phyloP scores from a whole-genome alignment of 495 filamentous ascomycete genomes.

The Talaromyces proteolyticus region DNA sequence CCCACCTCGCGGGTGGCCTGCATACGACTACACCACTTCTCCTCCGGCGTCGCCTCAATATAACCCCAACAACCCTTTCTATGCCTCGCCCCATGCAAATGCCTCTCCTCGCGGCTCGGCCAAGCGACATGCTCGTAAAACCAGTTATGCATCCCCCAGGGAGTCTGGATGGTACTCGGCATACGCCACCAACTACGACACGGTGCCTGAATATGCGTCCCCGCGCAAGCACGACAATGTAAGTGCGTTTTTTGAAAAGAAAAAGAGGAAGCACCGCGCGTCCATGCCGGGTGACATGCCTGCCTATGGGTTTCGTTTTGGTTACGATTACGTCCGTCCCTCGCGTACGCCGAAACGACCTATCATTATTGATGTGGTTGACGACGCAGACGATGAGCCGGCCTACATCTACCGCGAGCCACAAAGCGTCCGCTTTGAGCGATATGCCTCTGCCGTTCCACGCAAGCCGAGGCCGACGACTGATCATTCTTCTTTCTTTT shows the following conservation, averaged over 20 bases:
- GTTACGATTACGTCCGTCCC: constrained; percentile 27
- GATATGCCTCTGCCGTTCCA: constrained; percentile 18
- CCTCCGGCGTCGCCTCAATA: constrained; percentile 47
- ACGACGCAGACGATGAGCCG: constrained; percentile 45
- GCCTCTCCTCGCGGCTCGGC: constrained; percentile 30
- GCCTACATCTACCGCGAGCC: constrained; percentile 25
- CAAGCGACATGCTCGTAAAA: constrained; percentile 40
- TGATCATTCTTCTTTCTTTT: constrained; percentile 48
- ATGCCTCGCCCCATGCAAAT: constrained; percentile 35
- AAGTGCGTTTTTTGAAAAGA: constrained; percentile 47
- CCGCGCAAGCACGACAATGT: constrained; percentile 51
- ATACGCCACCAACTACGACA: constrained; percentile 35
- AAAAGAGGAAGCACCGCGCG: constrained; percentile 26
- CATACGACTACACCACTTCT: constrained; percentile 44
- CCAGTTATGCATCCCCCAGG: constrained; percentile 38
- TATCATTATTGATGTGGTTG: constrained; percentile 50
- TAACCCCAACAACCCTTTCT: constrained; percentile 27
- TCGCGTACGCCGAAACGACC: constrained; percentile 43
- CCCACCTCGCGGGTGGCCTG: constrained; percentile 42
- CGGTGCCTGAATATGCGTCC: constrained; percentile 43
- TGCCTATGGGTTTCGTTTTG: constrained; percentile 22
- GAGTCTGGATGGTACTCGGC: constrained; percentile 35
- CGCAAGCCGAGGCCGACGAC: constrained; percentile 45
- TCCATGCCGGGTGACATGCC: constrained; percentile 30
- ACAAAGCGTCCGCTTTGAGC: constrained; percentile 8